Conservation (phyloP, 176 grass and related monocot genomes). For the Aechmea fasciata region DNA sequence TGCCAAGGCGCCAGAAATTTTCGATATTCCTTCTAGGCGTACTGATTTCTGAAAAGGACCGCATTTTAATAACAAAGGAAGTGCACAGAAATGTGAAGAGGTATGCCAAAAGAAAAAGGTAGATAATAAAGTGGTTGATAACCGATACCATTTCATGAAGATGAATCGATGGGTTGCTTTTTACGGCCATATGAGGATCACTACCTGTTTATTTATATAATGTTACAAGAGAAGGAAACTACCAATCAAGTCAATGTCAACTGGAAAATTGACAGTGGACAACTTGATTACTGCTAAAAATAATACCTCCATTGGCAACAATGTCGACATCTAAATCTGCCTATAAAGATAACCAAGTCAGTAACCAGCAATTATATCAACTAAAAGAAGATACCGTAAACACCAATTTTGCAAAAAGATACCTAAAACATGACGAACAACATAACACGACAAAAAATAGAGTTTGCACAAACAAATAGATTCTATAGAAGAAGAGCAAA, state of each 20-base stretch:
- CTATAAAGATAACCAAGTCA: conserved; percentile 15
- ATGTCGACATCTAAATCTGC: conserved; percentile 86
- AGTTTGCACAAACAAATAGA: too few relatives aligned
- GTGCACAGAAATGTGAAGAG: not conserved
- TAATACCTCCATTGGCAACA: conserved; percentile 79
- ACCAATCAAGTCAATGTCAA: not conserved
- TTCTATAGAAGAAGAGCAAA: too few relatives aligned
- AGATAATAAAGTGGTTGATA: conserved; percentile 1
- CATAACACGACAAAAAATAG: too few relatives aligned
- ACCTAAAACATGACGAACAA: conserved; percentile 4
- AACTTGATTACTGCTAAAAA: not conserved
- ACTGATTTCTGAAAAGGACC: conserved; percentile 53
- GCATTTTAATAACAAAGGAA: conserved; percentile 7
- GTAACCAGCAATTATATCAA: not conserved
- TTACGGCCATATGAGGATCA: conserved; percentile 66
- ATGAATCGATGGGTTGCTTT: conserved; percentile 61
- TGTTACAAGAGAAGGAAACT: not conserved
- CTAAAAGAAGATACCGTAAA: not conserved
- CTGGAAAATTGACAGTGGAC: not conserved
- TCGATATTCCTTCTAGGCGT: conserved; percentile 61
- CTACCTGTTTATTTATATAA: conserved; percentile 54
- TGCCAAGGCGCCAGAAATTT: conserved; percentile 68
- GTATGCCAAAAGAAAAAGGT: conserved; percentile 2
- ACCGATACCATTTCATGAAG: conserved; percentile 69
- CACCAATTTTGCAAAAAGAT: conserved; percentile 9